Base-by-base conservation (phyloP, 163 green algal species). In the Scenedesmus sp. region DNA sequence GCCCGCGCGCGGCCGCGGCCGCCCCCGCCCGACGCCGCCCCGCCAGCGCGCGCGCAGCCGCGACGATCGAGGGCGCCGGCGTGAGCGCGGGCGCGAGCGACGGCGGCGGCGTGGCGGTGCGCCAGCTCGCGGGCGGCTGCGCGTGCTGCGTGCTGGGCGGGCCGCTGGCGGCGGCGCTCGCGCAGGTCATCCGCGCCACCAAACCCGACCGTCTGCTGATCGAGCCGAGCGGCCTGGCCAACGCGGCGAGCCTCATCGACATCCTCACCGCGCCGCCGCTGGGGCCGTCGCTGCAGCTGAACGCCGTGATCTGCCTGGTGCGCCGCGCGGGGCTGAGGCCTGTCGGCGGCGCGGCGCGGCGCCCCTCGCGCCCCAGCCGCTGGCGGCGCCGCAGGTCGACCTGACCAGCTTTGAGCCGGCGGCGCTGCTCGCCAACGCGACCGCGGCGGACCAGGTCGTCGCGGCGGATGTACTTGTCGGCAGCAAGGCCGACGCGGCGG, bases 151-250 rank as follows among this genome's bases (percentile, higher is more conserved):
- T 81, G 28, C 53, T 87, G 22, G 83, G 80, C n/a, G 84, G 85
- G 20, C 76, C 86, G 14, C 87, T 91, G 18, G 70, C 72, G 10
- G 62, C 86, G 20, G 78, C 88, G 45, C 85, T 95, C 4, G 89
- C 85, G 1, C 89, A 95, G 81, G 65, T 94, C 31, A 62, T 94
- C 20, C 86, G 90, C 3, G 64, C 83, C 11, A 63, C 78, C 9
- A 91, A 91, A 66, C 91, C 91, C 0, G 83, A 92, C 73, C 57
- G 89, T 7, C 66, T 95, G 26, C 28, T 94, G 4, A 90, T 95
- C 0, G 91, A 95, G 71, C 88, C 88, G 24, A 89, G 77, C 73
- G 89, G 84, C 2, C 64, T 93, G 42, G 88, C 85, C 0, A 83
- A 93, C 64, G 84, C 88, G 2, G 87, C 75, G 50, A 45, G 71